These are phyloP conservation scores for Breynia disticha DNA, from an alignment of 441 rosid species.

Conservation along the genomic window DNA sequence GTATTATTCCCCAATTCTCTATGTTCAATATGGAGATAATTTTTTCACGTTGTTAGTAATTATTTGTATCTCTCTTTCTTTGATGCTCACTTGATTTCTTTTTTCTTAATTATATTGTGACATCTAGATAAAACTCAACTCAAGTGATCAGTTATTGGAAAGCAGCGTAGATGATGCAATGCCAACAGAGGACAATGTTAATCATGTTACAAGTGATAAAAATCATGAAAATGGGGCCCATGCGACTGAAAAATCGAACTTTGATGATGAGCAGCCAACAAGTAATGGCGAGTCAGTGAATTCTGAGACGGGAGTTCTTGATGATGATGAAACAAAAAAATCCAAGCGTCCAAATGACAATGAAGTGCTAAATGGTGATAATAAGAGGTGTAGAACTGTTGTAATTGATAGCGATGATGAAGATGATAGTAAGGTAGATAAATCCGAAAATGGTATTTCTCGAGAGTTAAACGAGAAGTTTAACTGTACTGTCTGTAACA, in stretches of 20 bases:
- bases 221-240: slow-evolving; percentile 24
- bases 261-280: slow-evolving; percentile 18
- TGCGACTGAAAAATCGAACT: slow-evolving; percentile 21
- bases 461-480: slow-evolving; percentile 31
- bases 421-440: slow-evolving; percentile 27
- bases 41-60: too few relatives aligned
- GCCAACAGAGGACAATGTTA: slow-evolving; percentile 19
- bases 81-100: slow-evolving; percentile 1
- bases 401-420: slow-evolving; percentile 39
- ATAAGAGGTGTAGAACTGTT: slow-evolving; percentile 36
- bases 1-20: slow-evolving; percentile 25
- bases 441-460: slow-evolving; percentile 20
- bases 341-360: slow-evolving; percentile 37
- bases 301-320: slow-evolving; percentile 26
- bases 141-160: slow-evolving; percentile 27
- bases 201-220: slow-evolving; percentile 18
- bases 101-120: slow-evolving; percentile 22
- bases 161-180: slow-evolving; percentile 24
- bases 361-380: slow-evolving; percentile 28
- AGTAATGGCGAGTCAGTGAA: slow-evolving; percentile 28
- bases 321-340: slow-evolving; percentile 21
- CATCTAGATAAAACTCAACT: slow-evolving; percentile 16
- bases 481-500: slow-evolving; percentile 76
- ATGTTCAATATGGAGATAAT: not conserved
- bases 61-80: slow-evolving; percentile 8